Evolutionary conservation across 306 rosid species (phyloP).

Genomic region (Lotus japonicus): DNA sequence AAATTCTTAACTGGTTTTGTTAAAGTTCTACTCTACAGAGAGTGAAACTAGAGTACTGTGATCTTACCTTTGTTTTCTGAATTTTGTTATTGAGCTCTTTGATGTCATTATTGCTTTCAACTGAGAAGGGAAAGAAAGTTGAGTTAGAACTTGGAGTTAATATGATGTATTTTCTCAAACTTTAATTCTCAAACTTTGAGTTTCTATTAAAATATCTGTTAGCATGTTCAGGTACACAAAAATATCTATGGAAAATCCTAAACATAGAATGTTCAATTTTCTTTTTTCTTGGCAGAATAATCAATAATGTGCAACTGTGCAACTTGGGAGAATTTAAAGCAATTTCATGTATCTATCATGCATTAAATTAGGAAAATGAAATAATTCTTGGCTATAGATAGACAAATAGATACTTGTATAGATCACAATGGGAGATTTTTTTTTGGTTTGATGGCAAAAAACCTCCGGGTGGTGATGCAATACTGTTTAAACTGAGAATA

Average conservation of each 20-base stretch:
- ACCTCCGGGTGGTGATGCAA: too few relatives aligned
- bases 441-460: background rate
- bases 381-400: background rate
- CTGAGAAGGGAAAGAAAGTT: conserved; percentile 26
- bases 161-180: background rate
- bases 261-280: background rate
- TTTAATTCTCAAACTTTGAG: background rate
- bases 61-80: conserved; percentile 45
- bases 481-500: too few relatives aligned
- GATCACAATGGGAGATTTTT: background rate
- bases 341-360: too few relatives aligned
- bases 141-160: background rate
- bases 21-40: background rate
- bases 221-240: background rate
- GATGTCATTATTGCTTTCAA: conserved; percentile 25
- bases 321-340: background rate
- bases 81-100: conserved; percentile 23
- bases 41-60: conserved; percentile 1
- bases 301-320: too few relatives aligned
- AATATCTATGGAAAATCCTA: background rate
- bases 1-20: background rate
- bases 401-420: background rate
- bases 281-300: background rate
- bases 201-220: background rate
- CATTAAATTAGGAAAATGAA: background rate